phyloP scores from a whole-genome alignment of 805 yeast genomes.

The Saccharomycopsis sp. region DNA sequence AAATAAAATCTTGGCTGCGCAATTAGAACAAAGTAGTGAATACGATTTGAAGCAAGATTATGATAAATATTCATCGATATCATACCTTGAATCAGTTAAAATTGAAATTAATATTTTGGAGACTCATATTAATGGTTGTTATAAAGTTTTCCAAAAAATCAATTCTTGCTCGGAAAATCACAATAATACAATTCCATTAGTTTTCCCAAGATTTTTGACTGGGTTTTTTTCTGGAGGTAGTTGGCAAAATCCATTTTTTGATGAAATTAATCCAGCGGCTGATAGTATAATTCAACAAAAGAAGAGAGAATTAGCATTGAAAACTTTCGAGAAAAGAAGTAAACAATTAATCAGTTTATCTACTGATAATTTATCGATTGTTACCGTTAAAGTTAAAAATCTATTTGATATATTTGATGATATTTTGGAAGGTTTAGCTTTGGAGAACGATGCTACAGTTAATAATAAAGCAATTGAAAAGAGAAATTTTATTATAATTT shows the following conservation, averaged over 20 bases:
- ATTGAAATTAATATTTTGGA: conserved; percentile 34
- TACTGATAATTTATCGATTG: conserved; percentile 36
- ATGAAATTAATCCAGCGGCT: conserved; percentile 27
- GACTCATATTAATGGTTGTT: conserved; percentile 19
- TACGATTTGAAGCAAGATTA: conserved; percentile 6
- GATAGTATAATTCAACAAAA: conserved; percentile 19
- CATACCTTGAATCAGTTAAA: conserved; percentile 34
- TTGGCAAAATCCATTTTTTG: conserved; percentile 64
- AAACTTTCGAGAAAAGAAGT: conserved; percentile 8
- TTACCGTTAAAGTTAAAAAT: conserved; percentile 33
- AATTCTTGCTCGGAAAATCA: conserved; percentile 2
- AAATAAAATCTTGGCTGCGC: not conserved
- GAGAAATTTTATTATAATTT: conserved; percentile 46
- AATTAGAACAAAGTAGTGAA: conserved; percentile 1
- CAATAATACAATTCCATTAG: conserved; percentile 43
- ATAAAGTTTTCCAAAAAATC: conserved; percentile 8
- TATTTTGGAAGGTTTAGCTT: conserved; percentile 35
- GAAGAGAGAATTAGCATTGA: conserved; percentile 25
- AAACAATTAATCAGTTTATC: conserved; percentile 33
- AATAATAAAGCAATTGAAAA: conserved; percentile 33
- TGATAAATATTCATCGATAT: conserved; percentile 4
- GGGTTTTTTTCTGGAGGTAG: conserved; percentile 73
- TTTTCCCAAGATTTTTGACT: conserved; percentile 60
- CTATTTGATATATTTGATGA: conserved; percentile 36
- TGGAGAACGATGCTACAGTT: conserved; percentile 31